Evolutionary conservation across 371 early-diverging fungal species (phyloP).

Genomic region (Zychaea mexicana): DNA sequence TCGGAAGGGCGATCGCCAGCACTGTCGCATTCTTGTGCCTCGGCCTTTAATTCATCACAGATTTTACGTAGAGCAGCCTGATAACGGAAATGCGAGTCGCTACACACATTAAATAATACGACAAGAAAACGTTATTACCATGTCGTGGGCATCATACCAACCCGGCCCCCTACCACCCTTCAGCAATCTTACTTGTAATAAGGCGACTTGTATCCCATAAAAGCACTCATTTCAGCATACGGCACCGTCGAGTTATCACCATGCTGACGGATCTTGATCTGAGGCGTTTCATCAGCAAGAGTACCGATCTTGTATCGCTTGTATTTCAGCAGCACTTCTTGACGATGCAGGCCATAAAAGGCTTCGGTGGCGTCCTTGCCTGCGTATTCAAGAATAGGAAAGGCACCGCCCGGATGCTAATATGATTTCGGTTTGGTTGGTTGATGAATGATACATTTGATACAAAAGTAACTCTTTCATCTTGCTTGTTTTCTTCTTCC

Average conservation of each 20-base stretch:
- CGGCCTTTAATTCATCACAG: constrained; percentile 42
- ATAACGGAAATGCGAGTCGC: constrained; percentile 61
- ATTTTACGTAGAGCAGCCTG: constrained; percentile 58
- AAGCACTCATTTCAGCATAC: constrained; percentile 53
- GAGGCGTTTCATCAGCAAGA: constrained; percentile 39
- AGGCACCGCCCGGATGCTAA: constrained; percentile 90
- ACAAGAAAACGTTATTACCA: too few species aligned
- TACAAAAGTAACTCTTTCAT: not conserved
- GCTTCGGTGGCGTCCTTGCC: constrained; percentile 75
- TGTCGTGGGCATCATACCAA: too few species aligned
- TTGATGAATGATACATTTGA: not conserved
- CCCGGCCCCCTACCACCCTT: too few species aligned
- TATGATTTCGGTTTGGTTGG: not conserved
- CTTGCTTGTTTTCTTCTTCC: too few species aligned
- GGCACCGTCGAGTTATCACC: constrained; percentile 56
- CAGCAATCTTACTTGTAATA: constrained; percentile 66
- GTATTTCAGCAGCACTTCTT: constrained; percentile 60
- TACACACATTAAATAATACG: too few species aligned
- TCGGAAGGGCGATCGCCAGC: constrained; percentile 40
- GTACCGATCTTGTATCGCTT: constrained; percentile 46
- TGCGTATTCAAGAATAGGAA: constrained; percentile 65
- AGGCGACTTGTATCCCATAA: constrained; percentile 59
- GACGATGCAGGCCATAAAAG: constrained; percentile 74
- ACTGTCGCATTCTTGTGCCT: constrained; percentile 45
- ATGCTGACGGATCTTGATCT: constrained; percentile 28